These are phyloP conservation scores for Phytopythium helicoides DNA, from an alignment of 352 stramenopile genomes.

Conservation along the genomic window DNA sequence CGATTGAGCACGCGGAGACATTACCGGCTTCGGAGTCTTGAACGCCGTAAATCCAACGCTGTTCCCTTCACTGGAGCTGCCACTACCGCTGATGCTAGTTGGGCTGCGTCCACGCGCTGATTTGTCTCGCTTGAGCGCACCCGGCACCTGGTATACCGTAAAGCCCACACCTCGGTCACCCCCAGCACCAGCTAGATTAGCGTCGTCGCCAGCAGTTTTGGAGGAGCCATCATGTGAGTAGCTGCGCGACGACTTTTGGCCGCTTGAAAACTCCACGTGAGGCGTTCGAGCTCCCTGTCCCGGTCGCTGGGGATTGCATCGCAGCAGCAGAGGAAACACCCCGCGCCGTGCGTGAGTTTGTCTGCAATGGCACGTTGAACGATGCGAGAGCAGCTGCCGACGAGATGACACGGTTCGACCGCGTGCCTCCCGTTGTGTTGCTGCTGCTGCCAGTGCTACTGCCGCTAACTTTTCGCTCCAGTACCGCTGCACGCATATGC, in stretches of 20 bases:
- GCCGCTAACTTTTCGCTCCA: slow-evolving; percentile 4
- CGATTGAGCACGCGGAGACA: background rate
- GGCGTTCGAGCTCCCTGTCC: background rate
- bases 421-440: background rate
- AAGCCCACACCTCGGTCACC: slow-evolving; percentile 1
- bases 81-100: slow-evolving; percentile 5
- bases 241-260: slow-evolving; percentile 2
- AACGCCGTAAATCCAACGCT: background rate
- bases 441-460: background rate
- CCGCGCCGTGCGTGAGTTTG: background rate
- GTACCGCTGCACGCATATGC: slow-evolving; percentile 2
- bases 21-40: background rate
- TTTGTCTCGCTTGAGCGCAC: background rate
- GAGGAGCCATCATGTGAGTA: background rate
- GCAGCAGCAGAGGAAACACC: background rate
- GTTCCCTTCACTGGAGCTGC: background rate
- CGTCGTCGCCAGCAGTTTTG: background rate
- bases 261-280: background rate
- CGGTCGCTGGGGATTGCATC: background rate
- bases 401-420: background rate
- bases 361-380: background rate
- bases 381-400: slow-evolving; percentile 2
- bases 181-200: background rate
- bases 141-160: slow-evolving; percentile 6
- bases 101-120: slow-evolving; percentile 5